phyloP scores from a whole-genome alignment of 371 early-diverging fungal genomes.

The Blastocladiella emersonii region DNA sequence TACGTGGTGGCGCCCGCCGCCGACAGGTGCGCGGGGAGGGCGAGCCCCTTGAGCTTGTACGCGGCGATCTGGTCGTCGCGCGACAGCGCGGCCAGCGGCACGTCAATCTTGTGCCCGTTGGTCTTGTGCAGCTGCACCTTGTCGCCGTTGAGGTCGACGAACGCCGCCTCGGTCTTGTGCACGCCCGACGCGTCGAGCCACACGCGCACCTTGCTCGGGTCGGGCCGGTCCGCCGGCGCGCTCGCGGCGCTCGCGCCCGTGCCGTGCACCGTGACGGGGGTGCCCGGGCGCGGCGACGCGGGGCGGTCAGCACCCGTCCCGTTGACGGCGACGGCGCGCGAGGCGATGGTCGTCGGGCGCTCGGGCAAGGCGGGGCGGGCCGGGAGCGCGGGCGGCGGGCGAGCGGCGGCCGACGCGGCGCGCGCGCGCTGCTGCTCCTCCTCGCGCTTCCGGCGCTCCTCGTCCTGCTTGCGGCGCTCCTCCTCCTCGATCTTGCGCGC shows the following conservation, averaged over 20 bases:
- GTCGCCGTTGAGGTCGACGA: conserved; percentile 53
- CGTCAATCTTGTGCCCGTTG: conserved; percentile 87
- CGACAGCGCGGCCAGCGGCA: conserved; percentile 75
- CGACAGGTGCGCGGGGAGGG: conserved; percentile 1
- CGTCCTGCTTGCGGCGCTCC: background rate
- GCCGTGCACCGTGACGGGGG: background rate
- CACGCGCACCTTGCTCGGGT: conserved; percentile 49
- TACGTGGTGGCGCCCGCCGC: conserved; percentile 7
- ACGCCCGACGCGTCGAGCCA: conserved; percentile 89
- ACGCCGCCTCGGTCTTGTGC: conserved; percentile 84
- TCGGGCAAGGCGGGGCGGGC: conserved; percentile 4
- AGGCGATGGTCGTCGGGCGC: conserved; percentile 13
- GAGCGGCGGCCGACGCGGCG: background rate
- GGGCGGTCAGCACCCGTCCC: background rate
- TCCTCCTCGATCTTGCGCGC: conserved; percentile 15
- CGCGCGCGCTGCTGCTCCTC: background rate
- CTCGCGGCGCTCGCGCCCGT: background rate
- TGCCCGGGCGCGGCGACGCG: too few species aligned
- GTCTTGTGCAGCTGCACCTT: conserved; percentile 80
- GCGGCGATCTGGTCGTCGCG: conserved; percentile 44
- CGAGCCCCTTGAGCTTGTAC: conserved; percentile 9
- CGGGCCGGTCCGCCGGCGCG: conserved; percentile 18
- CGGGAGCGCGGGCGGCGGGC: background rate
- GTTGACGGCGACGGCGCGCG: background rate
- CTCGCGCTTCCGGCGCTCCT: background rate